Evolutionary conservation across 2,329 filamentous ascomycete genomes (phyloP), one percentile per base, ranked within the genome.

Genomic region (Pseudogymnoascus sp.): DNA sequence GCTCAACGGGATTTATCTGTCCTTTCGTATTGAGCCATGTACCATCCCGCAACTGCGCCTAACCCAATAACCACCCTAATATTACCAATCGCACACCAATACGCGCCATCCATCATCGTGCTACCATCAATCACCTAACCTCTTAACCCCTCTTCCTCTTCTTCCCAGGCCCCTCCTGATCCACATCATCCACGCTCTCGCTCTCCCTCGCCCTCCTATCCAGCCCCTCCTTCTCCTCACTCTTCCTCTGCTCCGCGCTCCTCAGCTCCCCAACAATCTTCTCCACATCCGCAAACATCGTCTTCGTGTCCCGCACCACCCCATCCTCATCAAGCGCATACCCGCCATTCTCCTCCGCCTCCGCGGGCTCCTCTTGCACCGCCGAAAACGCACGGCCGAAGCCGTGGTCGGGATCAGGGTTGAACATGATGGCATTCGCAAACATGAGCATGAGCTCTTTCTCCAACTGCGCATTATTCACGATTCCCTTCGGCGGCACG

Each of bases 351-450:
- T 76, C 76, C 8, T 73, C 73, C 43, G 73, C 74, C 0, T 69
- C 72, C 3, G 67, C 71, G 69, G 41, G 75, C 69, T 39, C 75
- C 69, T 20, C 66, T 68, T 61, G 76, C 75, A 68, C 82, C 72
- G 64, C 67, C 30, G 64, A 65, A 65, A 91, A 89, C 0, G 79
- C 76, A 1, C 80, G 77, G 0, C 87, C 87, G 8, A 88, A 84
- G 0, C 88, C 88, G 25, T 87, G 83, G 66, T 89, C 79, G 0
- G 88, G 86, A 64, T 96, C 90, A 0, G 89, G 86, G 68, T 97
- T 97, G 78, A 96, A 99, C 94, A 99, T 97, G 74, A 97, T 89
- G 16, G 94, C 93, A 70, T 97, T 97, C 66, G 91, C 91, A 73
- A 97, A 96, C 90, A 97, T 97, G 68, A 95, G 89, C 68, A 95